phyloP scores from a whole-genome alignment of 2,329 filamentous ascomycete genomes.

The Elsinoe perseae region DNA sequence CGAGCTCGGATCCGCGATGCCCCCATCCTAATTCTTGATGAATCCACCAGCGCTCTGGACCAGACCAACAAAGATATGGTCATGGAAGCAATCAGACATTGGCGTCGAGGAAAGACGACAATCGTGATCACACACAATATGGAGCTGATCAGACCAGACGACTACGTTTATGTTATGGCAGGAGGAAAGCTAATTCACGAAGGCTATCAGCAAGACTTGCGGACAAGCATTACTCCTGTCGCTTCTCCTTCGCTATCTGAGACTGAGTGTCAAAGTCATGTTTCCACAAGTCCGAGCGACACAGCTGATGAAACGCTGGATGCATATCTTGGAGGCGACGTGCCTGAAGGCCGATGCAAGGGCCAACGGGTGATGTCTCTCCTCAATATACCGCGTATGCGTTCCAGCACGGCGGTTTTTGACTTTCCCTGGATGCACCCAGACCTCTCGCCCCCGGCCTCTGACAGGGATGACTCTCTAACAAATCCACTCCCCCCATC shows the following conservation, averaged over 20 bases:
- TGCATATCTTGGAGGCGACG: neutral
- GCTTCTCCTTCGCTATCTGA: neutral
- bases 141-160: constrained; percentile 60
- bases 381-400: neutral
- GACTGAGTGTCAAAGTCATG: neutral
- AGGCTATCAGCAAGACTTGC: constrained; percentile 50
- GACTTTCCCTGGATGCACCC: neutral
- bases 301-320: neutral
- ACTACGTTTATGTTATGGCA: constrained; percentile 76
- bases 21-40: constrained; percentile 76
- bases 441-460: neutral
- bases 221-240: constrained; percentile 36
- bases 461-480: neutral
- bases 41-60: constrained; percentile 80
- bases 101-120: constrained; percentile 75
- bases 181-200: constrained; percentile 59
- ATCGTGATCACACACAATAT: constrained; percentile 91
- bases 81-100: constrained; percentile 66
- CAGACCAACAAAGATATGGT: constrained; percentile 59
- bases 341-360: neutral
- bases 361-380: neutral
- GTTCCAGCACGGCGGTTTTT: neutral
- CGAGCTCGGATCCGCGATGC: constrained; percentile 69
- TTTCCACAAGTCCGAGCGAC: too few species aligned
- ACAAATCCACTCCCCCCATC: neutral